These are phyloP conservation scores for Cyclotella baltica DNA, from an alignment of 108 stramenopile species.

Conservation along the genomic window DNA sequence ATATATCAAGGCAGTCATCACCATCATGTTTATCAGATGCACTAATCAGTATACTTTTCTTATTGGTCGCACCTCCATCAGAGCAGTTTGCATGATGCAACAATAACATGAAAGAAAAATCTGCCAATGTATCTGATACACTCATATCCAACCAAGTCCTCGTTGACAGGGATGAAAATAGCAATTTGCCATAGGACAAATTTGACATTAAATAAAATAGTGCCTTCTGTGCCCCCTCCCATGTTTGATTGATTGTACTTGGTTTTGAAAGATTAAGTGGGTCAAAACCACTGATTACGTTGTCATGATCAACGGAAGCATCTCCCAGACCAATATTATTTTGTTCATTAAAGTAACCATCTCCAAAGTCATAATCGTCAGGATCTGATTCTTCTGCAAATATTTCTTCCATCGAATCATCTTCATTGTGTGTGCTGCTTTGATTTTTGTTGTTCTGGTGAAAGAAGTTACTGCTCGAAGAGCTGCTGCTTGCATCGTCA, in stretches of 20 bases:
- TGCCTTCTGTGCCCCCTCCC: slow-evolving; percentile 41
- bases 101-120: slow-evolving; percentile 48
- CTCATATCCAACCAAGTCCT: slow-evolving; percentile 43
- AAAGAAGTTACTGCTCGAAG: slow-evolving; percentile 36
- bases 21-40: slow-evolving; percentile 2
- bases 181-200: slow-evolving; percentile 39
- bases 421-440: slow-evolving; percentile 4
- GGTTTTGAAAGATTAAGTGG: slow-evolving; percentile 37
- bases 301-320: no score
- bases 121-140: slow-evolving; percentile 49
- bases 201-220: slow-evolving; percentile 38
- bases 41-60: slow-evolving; percentile 12
- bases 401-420: slow-evolving; percentile 57
- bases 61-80: slow-evolving; percentile 6
- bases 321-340: neutral
- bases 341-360: slow-evolving; percentile 9
- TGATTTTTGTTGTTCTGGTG: slow-evolving; percentile 18
- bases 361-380: slow-evolving; percentile 50
- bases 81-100: slow-evolving; percentile 28
- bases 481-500: slow-evolving; percentile 33
- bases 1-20: slow-evolving; percentile 26
- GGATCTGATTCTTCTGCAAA: slow-evolving; percentile 63
- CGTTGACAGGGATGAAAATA: slow-evolving; percentile 34
- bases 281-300: slow-evolving; percentile 26
- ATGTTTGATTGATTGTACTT: slow-evolving; percentile 32